These are phyloP conservation scores for Ganoderma leucocontextum DNA, from an alignment of 1,284 basidiomycete species.

Conservation along the genomic window DNA sequence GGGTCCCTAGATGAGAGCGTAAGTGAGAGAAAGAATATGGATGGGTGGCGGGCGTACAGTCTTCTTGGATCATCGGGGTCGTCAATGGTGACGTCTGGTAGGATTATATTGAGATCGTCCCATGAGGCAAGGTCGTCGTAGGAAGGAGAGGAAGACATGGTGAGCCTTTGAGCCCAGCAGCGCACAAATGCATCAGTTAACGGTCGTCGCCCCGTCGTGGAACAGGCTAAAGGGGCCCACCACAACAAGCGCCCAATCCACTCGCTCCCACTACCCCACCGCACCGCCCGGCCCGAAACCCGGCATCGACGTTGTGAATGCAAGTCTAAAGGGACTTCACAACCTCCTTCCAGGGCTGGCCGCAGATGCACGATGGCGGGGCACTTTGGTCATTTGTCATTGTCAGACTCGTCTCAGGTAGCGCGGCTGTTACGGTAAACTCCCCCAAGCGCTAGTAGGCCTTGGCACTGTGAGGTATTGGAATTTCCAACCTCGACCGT, in stretches of 20 bases:
- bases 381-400: too few relatives aligned
- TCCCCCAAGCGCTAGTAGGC: too few relatives aligned
- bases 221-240: neutral
- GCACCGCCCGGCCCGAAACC: neutral
- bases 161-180: neutral
- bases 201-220: neutral
- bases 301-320: too few relatives aligned
- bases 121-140: conserved; percentile 42
- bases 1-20: conserved; percentile 31
- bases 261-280: too few relatives aligned
- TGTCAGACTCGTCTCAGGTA: too few relatives aligned
- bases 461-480: too few relatives aligned
- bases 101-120: conserved; percentile 38
- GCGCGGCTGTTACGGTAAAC: too few relatives aligned
- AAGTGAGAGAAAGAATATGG: conserved; percentile 18
- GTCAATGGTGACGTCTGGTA: conserved; percentile 27
- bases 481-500: too few relatives aligned
- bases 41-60: conserved; percentile 22
- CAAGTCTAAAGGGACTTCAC: too few relatives aligned
- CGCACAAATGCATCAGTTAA: neutral
- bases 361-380: too few relatives aligned
- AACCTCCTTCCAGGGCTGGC: too few relatives aligned
- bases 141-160: conserved; percentile 27
- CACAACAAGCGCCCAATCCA: neutral
- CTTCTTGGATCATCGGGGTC: conserved; percentile 31